These are phyloP conservation scores for Mycocentrospora acerina DNA, from an alignment of 2,329 filamentous ascomycete species.

Conservation along the genomic window DNA sequence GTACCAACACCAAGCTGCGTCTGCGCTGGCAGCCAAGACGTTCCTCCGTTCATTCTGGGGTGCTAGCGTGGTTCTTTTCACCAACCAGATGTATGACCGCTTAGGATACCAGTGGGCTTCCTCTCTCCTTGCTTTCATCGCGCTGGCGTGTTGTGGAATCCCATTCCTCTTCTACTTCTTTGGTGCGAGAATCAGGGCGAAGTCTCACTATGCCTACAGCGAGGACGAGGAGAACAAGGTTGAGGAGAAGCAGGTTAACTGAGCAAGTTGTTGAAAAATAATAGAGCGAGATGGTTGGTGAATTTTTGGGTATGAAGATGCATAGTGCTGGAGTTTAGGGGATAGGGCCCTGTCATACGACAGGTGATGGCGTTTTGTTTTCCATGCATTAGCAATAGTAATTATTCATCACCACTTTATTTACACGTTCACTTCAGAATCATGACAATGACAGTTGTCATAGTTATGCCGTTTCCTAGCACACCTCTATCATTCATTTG, in stretches of 20 bases:
- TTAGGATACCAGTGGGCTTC: slow-evolving; percentile 77
- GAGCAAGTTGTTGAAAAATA: no score
- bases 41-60: slow-evolving; percentile 80
- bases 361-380: no score
- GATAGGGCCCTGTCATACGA: no score
- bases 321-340: no score
- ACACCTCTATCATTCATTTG: no score
- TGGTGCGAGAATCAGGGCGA: slow-evolving; percentile 68
- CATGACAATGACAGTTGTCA: no score
- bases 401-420: no score
- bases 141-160: slow-evolving; percentile 76
- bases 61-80: slow-evolving; percentile 75
- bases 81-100: slow-evolving; percentile 68
- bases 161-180: slow-evolving; percentile 81
- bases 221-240: slow-evolving; percentile 53
- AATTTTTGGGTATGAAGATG: no score
- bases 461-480: no score
- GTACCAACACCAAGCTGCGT: slow-evolving; percentile 75
- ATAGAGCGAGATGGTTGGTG: no score
- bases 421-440: no score
- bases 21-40: slow-evolving; percentile 78
- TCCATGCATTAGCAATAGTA: no score
- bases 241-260: slow-evolving; percentile 22
- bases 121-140: slow-evolving; percentile 70
- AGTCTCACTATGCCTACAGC: slow-evolving; percentile 71